These are phyloP conservation scores for Alternaria gaisen DNA, from an alignment of 2,329 filamentous ascomycete genomes.

Conservation along the genomic window DNA sequence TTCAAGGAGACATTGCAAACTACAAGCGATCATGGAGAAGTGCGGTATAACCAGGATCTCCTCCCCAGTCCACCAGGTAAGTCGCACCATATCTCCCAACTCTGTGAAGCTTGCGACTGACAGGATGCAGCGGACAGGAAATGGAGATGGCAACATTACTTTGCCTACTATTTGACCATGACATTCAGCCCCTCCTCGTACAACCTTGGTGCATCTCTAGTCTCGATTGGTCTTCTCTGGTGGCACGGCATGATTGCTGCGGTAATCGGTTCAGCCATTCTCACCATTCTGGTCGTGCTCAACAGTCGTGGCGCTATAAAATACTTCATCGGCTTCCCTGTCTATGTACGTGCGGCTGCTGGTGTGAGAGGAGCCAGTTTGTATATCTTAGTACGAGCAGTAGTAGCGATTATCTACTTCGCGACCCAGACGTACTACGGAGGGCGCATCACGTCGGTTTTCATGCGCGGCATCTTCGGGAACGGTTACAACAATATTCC, in stretches of 20 bases:
- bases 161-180: slow-evolving; percentile 30
- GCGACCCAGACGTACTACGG: slow-evolving; percentile 31
- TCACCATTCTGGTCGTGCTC: slow-evolving; percentile 28
- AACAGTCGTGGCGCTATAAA: slow-evolving; percentile 32
- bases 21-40: slow-evolving; percentile 14
- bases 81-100: neutral
- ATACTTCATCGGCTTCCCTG: slow-evolving; percentile 30
- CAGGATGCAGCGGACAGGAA: slow-evolving; percentile 19
- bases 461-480: slow-evolving; percentile 31
- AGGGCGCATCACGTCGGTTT: slow-evolving; percentile 30
- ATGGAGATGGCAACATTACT: slow-evolving; percentile 35
- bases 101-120: neutral
- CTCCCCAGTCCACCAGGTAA: slow-evolving; percentile 25
- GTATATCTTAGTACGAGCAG: slow-evolving; percentile 28
- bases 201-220: slow-evolving; percentile 30
- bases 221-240: slow-evolving; percentile 30
- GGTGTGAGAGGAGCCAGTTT: slow-evolving; percentile 28
- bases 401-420: slow-evolving; percentile 32
- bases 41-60: slow-evolving; percentile 29
- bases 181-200: slow-evolving; percentile 30
- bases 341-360: slow-evolving; percentile 29
- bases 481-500: slow-evolving; percentile 45
- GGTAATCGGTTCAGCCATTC: slow-evolving; percentile 26
- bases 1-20: slow-evolving; percentile 16
- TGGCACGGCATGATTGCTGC: slow-evolving; percentile 32